These are phyloP conservation scores for Xylaria sp. DNA, from an alignment of 2,329 filamentous ascomycete species.

Conservation along the genomic window DNA sequence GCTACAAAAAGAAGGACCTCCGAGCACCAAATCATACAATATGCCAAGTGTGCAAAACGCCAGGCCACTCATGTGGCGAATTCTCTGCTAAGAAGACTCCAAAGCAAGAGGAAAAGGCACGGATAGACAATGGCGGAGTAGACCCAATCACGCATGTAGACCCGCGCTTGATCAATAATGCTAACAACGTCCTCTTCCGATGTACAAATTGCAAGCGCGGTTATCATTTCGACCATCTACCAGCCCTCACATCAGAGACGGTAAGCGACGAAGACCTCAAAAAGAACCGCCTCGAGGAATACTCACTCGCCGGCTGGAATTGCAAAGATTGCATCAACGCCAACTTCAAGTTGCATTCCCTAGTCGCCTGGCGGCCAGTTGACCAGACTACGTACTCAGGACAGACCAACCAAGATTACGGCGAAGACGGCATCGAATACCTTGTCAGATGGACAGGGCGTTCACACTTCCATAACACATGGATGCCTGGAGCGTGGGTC, in stretches of 20 bases:
- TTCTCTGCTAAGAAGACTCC: constrained; percentile 76
- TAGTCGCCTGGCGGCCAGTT: constrained; percentile 87
- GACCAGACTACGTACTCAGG: constrained; percentile 62
- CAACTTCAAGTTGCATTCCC: constrained; percentile 70
- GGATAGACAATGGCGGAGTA: constrained; percentile 76
- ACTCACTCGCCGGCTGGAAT: constrained; percentile 70
- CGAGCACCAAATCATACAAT: constrained; percentile 71
- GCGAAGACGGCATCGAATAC: constrained; percentile 86
- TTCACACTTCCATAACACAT: constrained; percentile 82
- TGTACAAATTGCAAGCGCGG: constrained; percentile 77
- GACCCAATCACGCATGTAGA: constrained; percentile 76
- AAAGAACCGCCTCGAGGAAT: constrained; percentile 71
- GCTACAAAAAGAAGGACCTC: constrained; percentile 69
- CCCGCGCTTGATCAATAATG: constrained; percentile 72
- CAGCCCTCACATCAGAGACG: constrained; percentile 49
- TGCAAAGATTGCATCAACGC: constrained; percentile 77
- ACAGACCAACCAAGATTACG: constrained; percentile 59
- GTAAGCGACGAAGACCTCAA: constrained; percentile 56
- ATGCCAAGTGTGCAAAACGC: constrained; percentile 72
- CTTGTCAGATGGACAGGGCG: constrained; percentile 83
- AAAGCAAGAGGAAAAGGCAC: constrained; percentile 81
- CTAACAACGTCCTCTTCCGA: constrained; percentile 79
- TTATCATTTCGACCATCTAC: constrained; percentile 86
- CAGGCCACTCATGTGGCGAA: constrained; percentile 72
- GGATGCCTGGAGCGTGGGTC: constrained; percentile 91